Percentiles rank a stretch among this genome's conserved stretches.
These are phyloP conservation scores for Oropetium thomaeum DNA, from an alignment of 176 grass and related monocot genomes.

Conservation along the genomic window DNA sequence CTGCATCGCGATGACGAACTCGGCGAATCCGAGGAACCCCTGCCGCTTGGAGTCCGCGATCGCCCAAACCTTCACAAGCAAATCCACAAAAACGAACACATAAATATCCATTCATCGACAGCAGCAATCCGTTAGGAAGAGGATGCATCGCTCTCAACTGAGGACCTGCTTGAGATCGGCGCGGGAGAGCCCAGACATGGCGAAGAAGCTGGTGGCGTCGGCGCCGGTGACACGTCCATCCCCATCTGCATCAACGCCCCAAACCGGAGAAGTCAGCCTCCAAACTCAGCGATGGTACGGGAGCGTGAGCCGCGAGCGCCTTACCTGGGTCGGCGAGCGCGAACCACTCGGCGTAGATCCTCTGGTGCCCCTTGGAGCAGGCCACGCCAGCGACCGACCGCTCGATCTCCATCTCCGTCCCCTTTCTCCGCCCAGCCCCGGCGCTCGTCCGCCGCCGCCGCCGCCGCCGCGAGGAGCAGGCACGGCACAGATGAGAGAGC, in stretches of 20 bases:
- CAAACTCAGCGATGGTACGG: not conserved
- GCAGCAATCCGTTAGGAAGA: not conserved
- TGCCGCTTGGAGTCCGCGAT: slow-evolving; percentile 82
- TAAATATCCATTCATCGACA: not conserved
- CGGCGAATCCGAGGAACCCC: slow-evolving; percentile 75
- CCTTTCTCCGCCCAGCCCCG: not conserved
- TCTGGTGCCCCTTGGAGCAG: slow-evolving; percentile 73
- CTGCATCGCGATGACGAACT: slow-evolving; percentile 92
- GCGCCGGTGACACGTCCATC: slow-evolving; percentile 72
- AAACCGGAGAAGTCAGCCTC: not conserved
- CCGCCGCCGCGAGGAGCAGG: slow-evolving; percentile 20
- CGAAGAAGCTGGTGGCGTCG: slow-evolving; percentile 80
- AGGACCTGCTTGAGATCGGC: slow-evolving; percentile 85
- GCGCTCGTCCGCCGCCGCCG: not conserved
- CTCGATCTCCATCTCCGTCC: slow-evolving; percentile 57
- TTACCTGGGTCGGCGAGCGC: slow-evolving; percentile 68
- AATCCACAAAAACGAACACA: not conserved
- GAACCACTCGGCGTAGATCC: slow-evolving; percentile 87
- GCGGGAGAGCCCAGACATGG: slow-evolving; percentile 73
- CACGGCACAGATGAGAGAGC: not conserved
- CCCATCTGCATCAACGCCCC: slow-evolving; percentile 36
- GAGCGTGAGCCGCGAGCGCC: no score
- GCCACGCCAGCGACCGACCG: slow-evolving; percentile 19
- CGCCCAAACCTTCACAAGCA: slow-evolving; percentile 70
- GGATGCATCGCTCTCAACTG: not conserved